These are phyloP conservation scores for Neltuma alba DNA, from an alignment of 306 rosid genomes.

Conservation along the genomic window DNA sequence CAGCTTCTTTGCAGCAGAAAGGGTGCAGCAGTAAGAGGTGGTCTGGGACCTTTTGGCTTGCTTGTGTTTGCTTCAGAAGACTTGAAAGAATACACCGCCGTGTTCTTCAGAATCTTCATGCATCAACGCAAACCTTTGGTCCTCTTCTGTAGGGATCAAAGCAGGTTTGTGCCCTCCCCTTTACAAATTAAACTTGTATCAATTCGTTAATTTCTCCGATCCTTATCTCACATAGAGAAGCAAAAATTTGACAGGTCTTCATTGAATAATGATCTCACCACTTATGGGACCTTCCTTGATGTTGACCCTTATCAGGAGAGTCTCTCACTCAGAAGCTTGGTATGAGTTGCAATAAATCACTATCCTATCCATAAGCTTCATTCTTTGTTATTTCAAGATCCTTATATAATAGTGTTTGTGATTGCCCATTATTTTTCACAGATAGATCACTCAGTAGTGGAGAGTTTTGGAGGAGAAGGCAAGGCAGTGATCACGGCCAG, in stretches of 20 bases:
- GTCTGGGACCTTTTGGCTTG: slow-evolving; percentile 78
- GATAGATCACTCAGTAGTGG: slow-evolving; percentile 74
- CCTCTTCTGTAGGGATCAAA: slow-evolving; percentile 76
- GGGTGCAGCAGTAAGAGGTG: slow-evolving; percentile 50
- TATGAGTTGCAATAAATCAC: slow-evolving; percentile 37
- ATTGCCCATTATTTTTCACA: no score
- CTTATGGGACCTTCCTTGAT: slow-evolving; percentile 55
- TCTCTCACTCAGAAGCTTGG: slow-evolving; percentile 62
- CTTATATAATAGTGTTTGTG: no score
- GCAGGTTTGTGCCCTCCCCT: slow-evolving; percentile 52
- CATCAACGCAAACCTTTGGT: slow-evolving; percentile 51
- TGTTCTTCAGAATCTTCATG: slow-evolving; percentile 68
- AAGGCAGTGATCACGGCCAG: slow-evolving; percentile 61
- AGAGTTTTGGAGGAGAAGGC: slow-evolving; percentile 71
- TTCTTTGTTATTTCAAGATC: no score
- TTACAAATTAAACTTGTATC: neutral
- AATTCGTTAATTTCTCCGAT: neutral
- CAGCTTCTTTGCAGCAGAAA: slow-evolving; percentile 61
- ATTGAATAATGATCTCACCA: slow-evolving; percentile 50
- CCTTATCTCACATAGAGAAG: no score
- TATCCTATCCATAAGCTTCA: no score
- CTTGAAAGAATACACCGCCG: slow-evolving; percentile 71
- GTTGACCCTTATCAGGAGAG: slow-evolving; percentile 54
- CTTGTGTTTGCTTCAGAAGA: slow-evolving; percentile 64
- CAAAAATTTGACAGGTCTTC: slow-evolving; percentile 52